Percentiles rank a stretch among this genome's conserved stretches.
Evolutionary conservation across 441 rosid species (phyloP).

Genomic region (Arabidopsis hybrid): DNA sequence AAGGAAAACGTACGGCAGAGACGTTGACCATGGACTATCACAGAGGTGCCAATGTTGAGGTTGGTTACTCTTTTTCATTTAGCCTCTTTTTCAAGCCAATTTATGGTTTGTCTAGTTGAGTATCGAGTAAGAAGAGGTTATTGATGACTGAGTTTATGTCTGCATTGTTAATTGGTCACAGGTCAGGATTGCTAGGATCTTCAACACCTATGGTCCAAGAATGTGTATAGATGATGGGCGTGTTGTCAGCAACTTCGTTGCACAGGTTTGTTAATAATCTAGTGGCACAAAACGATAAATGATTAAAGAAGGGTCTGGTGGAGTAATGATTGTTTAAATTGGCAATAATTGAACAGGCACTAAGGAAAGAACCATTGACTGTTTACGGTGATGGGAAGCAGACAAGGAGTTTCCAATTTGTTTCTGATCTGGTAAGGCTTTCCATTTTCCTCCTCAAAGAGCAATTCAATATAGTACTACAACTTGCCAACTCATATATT

Average conservation of each 20-base stretch:
- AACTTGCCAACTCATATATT: constrained; percentile 1
- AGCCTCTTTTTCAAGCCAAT: not conserved
- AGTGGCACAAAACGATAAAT: not conserved
- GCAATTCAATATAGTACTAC: constrained; percentile 14
- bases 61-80: constrained; percentile 15
- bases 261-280: constrained; percentile 56
- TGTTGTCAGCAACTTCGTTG: constrained; percentile 87
- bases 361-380: constrained; percentile 84
- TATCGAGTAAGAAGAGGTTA: not conserved
- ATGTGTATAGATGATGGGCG: constrained; percentile 92
- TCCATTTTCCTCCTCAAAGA: not conserved
- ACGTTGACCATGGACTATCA: constrained; percentile 83
- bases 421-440: constrained; percentile 72
- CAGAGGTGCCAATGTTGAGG: constrained; percentile 75
- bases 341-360: constrained; percentile 55
- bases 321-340: constrained; percentile 34
- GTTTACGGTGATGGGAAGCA: constrained; percentile 92
- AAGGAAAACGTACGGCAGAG: constrained; percentile 84
- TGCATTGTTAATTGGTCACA: constrained; percentile 34
- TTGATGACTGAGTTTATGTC: not conserved
- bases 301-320: constrained; percentile 19
- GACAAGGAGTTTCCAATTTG: constrained; percentile 87
- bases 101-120: not conserved
- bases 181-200: constrained; percentile 88
- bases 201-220: constrained; percentile 92